Conservation (phyloP, 2,329 filamentous ascomycete species). For the Hymenoscyphus fraxineus region DNA sequence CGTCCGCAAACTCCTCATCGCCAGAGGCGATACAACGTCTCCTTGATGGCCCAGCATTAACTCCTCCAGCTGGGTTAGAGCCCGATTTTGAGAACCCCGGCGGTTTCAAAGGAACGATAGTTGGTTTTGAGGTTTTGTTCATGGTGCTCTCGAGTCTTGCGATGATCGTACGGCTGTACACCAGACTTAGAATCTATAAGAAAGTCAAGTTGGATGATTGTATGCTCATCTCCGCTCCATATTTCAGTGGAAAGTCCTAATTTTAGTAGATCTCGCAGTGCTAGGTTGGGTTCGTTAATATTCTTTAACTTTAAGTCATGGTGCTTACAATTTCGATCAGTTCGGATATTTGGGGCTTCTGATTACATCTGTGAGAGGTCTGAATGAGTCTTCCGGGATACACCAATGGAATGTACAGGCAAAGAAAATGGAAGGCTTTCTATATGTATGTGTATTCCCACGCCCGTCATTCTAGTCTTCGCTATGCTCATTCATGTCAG, state of each 20-base stretch:
- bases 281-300: not conserved
- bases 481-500: not conserved
- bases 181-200: not conserved
- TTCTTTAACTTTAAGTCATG: not conserved
- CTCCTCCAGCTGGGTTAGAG: not conserved
- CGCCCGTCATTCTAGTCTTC: not conserved
- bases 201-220: slow-evolving; percentile 1
- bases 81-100: not conserved
- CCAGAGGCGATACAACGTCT: not conserved
- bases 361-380: not conserved
- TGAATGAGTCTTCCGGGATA: not conserved
- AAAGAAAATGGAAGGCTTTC: not conserved
- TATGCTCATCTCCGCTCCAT: not conserved
- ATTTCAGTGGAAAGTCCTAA: not conserved
- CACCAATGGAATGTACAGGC: slow-evolving; percentile 8
- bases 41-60: slow-evolving; percentile 2
- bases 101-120: not conserved
- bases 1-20: not conserved
- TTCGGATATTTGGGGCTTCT: not conserved
- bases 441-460: slow-evolving; percentile 1
- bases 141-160: not conserved
- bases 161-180: slow-evolving; percentile 2
- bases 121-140: not conserved
- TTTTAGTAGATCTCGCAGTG: not conserved
- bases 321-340: not conserved